Evolutionary conservation across 495 filamentous ascomycete genomes (phyloP).

Genomic region (Aspergillus conjunctus): DNA sequence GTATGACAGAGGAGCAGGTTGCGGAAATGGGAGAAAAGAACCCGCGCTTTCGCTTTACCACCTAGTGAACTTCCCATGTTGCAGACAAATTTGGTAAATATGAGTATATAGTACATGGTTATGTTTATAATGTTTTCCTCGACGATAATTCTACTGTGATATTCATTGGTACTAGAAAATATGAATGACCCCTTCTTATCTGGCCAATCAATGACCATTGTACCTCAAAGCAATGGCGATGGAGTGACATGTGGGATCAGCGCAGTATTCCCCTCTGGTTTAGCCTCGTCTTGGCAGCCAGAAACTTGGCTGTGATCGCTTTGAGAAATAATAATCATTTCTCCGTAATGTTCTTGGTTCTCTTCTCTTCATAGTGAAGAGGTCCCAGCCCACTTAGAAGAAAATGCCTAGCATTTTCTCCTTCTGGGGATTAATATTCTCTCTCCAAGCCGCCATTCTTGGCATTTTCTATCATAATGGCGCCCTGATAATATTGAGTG

Average conservation of each 20-base stretch:
- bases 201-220: too few species aligned
- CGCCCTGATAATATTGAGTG: neutral
- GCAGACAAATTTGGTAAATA: neutral
- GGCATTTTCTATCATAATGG: conserved; percentile 11
- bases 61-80: conserved; percentile 30
- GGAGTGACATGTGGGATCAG: neutral
- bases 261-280: neutral
- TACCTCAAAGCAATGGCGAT: too few species aligned
- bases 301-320: neutral
- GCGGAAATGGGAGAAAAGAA: conserved; percentile 70
- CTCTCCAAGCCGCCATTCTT: conserved; percentile 5
- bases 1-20: conserved; percentile 64
- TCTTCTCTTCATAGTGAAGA: too few species aligned
- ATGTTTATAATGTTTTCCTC: neutral
- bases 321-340: neutral
- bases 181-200: too few species aligned
- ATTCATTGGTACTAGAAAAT: too few species aligned
- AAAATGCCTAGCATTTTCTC: conserved; percentile 8
- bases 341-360: neutral
- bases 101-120: neutral
- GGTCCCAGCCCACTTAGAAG: too few species aligned
- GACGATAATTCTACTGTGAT: too few species aligned
- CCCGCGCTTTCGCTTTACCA: conserved; percentile 61
- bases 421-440: conserved; percentile 1
- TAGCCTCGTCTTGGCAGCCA: conserved; percentile 4